Base-by-base conservation (phyloP, 139 green algal genomes). In the Volvox africanus region DNA sequence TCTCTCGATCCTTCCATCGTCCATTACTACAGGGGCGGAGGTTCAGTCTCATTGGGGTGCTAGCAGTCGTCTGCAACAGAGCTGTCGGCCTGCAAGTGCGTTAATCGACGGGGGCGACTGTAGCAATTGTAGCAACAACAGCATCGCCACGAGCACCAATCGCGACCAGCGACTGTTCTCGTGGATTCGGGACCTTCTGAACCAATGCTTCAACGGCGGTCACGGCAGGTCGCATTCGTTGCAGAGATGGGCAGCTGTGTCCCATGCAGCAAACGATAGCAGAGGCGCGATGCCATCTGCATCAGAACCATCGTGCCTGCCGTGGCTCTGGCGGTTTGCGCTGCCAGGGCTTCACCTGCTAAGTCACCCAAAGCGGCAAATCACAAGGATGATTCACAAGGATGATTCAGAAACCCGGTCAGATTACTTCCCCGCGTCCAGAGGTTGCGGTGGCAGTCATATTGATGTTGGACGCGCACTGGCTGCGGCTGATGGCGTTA, bases 271-370 rank as follows among this genome's bases (percentile, higher is more conserved):
- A 2, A 28, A 24, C 65, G 65, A 28, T 28, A 12, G 65, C 65
- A 12, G 65, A 28, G 65, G 65, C 65, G 65, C 21, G 21, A 12
- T 24, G 65, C 65, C 65, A 28, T 28, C 5, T 2, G 5, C 65
- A 73, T 73, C 65, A 16, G 16, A 6, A 16, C 65, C 77, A 21
- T n/a, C 71, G 71, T 18, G 6, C 28, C 28, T 18, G 71, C 71
- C n/a, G 32, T 20, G 1, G 28, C 22, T 55, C 32, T 81, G 75
- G 75, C 30, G 32, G 11, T 6, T 55, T 33, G 75, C 75, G 1
- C 75, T 81, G 16, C 75, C 75, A 24, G 75, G 75, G 13, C 32
- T 81, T 17, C 75, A 81, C 75, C 30, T 81, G 75, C 75, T 81
- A 18, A 55, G 22, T 24, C 75, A 35, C 1, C 75, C 75, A 20